A percentile compares a stretch with the other conserved stretches of the same genome.
phyloP scores from a whole-genome alignment of 495 filamentous ascomycete genomes.

The Trichoderma orchidacearum region DNA sequence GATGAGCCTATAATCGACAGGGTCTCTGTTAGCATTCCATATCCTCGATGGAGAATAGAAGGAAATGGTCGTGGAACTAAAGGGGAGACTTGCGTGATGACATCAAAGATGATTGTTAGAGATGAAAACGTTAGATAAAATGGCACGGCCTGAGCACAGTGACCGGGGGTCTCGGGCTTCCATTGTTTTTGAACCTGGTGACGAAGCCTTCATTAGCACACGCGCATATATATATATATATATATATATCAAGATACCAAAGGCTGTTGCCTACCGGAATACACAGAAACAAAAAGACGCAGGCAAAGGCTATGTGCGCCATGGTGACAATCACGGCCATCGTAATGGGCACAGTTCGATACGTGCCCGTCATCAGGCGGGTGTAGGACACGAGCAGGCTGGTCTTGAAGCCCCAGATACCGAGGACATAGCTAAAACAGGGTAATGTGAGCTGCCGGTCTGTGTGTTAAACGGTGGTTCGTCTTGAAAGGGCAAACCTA shows the following conservation, averaged over 20 bases:
- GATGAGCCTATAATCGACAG: conserved; percentile 18
- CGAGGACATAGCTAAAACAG: conserved; percentile 20
- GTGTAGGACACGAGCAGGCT: conserved; percentile 34
- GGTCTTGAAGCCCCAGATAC: conserved; percentile 39
- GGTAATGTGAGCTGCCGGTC: neutral
- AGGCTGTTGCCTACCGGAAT: conserved; percentile 19
- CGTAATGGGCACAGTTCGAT: conserved; percentile 18
- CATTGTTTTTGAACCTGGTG: conserved; percentile 29
- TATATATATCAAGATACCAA: too few relatives aligned
- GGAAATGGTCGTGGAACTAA: too few relatives aligned
- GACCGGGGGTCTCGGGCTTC: conserved; percentile 19
- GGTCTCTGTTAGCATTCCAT: neutral
- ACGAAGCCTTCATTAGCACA: too few relatives aligned
- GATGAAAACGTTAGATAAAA: conserved; percentile 29
- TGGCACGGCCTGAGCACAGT: conserved; percentile 25
- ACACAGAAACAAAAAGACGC: conserved; percentile 30
- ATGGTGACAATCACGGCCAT: conserved; percentile 19
- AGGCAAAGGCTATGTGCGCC: conserved; percentile 19
- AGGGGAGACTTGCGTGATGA: conserved; percentile 21
- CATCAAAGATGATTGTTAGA: conserved; percentile 31
- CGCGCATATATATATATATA: too few relatives aligned
- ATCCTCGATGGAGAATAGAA: neutral
- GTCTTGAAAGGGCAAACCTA: conserved; percentile 12
- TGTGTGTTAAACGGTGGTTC: too few relatives aligned
- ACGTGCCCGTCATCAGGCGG: conserved; percentile 30